Percentiles rank a stretch among this genome's conserved stretches.
Evolutionary conservation across 768 basidiomycete genomes (phyloP).

Genomic region (Lactarius akahatsu): DNA sequence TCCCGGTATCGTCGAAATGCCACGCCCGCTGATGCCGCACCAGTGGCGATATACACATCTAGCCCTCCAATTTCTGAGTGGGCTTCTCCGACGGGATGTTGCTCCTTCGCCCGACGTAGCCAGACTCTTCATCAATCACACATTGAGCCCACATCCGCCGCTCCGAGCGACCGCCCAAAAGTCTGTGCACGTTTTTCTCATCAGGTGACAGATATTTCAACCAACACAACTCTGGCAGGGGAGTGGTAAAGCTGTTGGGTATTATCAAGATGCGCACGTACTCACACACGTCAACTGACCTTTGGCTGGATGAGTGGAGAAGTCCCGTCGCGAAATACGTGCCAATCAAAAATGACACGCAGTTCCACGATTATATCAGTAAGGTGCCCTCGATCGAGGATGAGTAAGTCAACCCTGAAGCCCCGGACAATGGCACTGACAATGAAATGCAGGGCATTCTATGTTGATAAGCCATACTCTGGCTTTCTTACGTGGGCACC

Average conservation of each 20-base stretch:
- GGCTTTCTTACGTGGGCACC: slow-evolving; percentile 78
- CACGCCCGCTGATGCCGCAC: slow-evolving; percentile 16
- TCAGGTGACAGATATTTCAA: slow-evolving; percentile 13
- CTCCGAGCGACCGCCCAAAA: slow-evolving; percentile 65
- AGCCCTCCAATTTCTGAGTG: slow-evolving; percentile 58
- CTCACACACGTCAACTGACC: slow-evolving; percentile 56
- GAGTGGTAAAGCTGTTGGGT: slow-evolving; percentile 61
- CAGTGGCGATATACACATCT: slow-evolving; percentile 85
- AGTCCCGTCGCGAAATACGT: slow-evolving; percentile 58
- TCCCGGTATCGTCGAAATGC: slow-evolving; percentile 17
- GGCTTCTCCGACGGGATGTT: slow-evolving; percentile 63
- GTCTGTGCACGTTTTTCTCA: slow-evolving; percentile 39
- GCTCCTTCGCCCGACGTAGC: slow-evolving; percentile 53
- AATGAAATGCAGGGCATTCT: slow-evolving; percentile 40
- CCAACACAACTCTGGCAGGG: slow-evolving; percentile 42
- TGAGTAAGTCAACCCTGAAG: slow-evolving; percentile 19
- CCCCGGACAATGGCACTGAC: slow-evolving; percentile 1
- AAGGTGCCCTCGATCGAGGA: slow-evolving; percentile 23
- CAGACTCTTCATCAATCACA: slow-evolving; percentile 62
- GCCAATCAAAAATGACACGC: slow-evolving; percentile 45
- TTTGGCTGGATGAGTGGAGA: slow-evolving; percentile 73
- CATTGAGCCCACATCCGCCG: slow-evolving; percentile 67
- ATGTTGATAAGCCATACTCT: slow-evolving; percentile 71
- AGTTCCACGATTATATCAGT: slow-evolving; percentile 49
- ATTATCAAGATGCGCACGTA: slow-evolving; percentile 78